phyloP scores from a whole-genome alignment of 148 eudicot species.

The Cornus kousa region DNA sequence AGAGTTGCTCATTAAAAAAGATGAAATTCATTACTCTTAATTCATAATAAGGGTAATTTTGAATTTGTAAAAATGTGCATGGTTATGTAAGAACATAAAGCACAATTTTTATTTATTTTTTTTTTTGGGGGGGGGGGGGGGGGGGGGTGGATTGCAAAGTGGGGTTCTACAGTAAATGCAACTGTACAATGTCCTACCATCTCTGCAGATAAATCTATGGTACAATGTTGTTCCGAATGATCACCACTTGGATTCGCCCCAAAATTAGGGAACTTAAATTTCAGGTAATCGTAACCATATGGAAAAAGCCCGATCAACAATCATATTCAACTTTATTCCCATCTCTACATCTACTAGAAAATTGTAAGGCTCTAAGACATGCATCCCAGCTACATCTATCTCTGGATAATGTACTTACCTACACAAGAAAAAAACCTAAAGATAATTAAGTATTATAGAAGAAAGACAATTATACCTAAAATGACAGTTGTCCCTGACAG shows the following conservation, averaged over 20 bases:
- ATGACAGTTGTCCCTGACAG: conserved; percentile 69
- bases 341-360: background rate
- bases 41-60: too few species aligned
- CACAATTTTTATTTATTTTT: background rate
- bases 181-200: background rate
- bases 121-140: too few species aligned
- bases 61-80: background rate
- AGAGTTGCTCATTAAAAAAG: too few species aligned
- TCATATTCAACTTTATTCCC: too few species aligned
- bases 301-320: too few species aligned
- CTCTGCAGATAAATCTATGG: background rate
- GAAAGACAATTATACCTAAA: conserved; percentile 48
- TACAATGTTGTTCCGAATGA: too few species aligned
- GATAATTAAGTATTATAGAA: background rate
- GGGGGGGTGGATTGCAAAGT: too few species aligned
- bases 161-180: background rate
- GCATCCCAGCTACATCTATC: background rate
- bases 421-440: background rate
- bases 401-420: background rate
- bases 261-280: too few species aligned
- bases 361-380: background rate
- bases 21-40: too few species aligned
- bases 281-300: too few species aligned
- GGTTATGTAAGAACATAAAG: background rate
- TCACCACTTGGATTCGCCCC: too few species aligned